Evolutionary conservation across 345 rosid genomes (phyloP).

Genomic region (Hibiscus trionum): DNA sequence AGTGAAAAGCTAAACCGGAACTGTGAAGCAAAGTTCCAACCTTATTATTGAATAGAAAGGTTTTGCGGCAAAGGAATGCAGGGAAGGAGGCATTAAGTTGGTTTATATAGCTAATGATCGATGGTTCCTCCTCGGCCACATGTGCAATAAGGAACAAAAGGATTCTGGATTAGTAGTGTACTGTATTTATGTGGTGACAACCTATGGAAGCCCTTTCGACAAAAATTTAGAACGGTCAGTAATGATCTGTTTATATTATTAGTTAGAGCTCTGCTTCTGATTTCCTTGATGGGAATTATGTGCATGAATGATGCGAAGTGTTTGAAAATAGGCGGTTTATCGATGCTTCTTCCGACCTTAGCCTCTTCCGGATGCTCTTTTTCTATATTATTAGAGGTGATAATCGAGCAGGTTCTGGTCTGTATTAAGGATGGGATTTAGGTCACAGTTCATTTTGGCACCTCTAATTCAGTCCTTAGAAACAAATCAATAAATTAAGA

Average conservation of each 20-base stretch:
- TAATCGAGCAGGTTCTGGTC: background rate
- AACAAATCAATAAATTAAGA: no score
- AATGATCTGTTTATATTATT: conserved; percentile 10
- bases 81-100: conserved; percentile 6
- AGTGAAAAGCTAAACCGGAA: background rate
- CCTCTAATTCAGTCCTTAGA: background rate
- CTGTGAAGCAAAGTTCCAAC: conserved; percentile 1
- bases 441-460: background rate
- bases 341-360: background rate
- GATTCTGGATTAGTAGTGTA: conserved; percentile 9
- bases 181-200: conserved; percentile 17
- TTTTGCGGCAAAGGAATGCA: background rate
- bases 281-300: background rate
- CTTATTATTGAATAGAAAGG: background rate
- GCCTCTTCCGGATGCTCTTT: background rate
- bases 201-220: background rate
- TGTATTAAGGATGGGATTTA: background rate
- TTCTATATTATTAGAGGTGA: background rate
- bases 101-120: conserved; percentile 11
- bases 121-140: background rate
- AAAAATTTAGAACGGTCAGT: conserved; percentile 9
- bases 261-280: background rate
- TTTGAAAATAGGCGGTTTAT: background rate
- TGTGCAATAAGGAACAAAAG: background rate
- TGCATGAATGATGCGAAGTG: background rate